Base-by-base conservation (phyloP, 2,329 filamentous ascomycete species). In the Stylonectria norvegica region DNA sequence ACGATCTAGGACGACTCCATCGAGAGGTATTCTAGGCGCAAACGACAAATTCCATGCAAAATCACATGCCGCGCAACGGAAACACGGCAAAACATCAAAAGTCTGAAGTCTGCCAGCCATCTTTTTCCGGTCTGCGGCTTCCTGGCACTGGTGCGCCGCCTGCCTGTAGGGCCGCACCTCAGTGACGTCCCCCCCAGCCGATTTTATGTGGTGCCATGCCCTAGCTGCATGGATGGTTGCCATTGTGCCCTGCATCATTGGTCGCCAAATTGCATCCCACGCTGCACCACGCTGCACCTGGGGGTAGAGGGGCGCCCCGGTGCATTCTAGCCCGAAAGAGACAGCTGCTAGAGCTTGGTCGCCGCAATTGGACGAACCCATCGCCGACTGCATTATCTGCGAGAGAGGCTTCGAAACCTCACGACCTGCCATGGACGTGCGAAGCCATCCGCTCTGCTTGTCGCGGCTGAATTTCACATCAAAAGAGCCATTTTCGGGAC, bases 161-260 rank as follows among this genome's bases (percentile, higher is more conserved):
- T 33, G 30, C 40, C 48, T 54, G 43, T 41, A 37, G 38, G 40
- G 41, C 45, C 47, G 50, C 34, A 38, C 48, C 51, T 39, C 42
- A 41, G 53, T 55, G 52, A 56, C 53, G 53, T 56, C 49, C 38
- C 43, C 38, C 33, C 43, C 35, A 33, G 43, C 42, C 41, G 50
- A 30, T 28, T 47, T 38, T 48, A 43, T 23, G 36, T 36, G 45
- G 43, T 25, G 49, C 47, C 40, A 40, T 52, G 49, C 54, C 50
- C 51, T 56, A 56, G 53, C 52, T 46, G 52, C 53, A 52, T 17
- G 48, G 35, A 36, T 47, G 42, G 49, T 56, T 56, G 46, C 33
- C 45, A 54, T 56, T 55, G 45, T 42, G 34, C 36, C 34, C 22
- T 25, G 40, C 42, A 46, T 54, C 43, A 56, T 56, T 56, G 53